Conservation (phyloP, 176 grass and related monocot genomes). For the Leersia perrieri region DNA sequence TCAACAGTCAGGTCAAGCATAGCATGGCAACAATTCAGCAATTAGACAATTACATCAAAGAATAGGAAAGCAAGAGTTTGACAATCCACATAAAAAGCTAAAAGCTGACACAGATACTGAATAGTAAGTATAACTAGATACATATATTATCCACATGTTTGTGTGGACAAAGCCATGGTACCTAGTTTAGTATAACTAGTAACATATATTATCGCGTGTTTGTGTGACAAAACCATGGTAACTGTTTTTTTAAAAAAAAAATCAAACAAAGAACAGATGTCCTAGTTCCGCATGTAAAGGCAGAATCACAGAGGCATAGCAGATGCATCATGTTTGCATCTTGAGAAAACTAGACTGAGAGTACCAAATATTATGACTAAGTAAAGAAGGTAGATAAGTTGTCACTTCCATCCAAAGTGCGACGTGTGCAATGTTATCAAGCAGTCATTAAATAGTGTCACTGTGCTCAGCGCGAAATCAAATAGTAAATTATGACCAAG, state of each 20-base stretch:
- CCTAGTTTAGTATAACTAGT: not conserved
- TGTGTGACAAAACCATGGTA: not conserved
- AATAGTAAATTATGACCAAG: not conserved
- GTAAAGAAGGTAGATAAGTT: not conserved
- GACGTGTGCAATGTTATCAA: not conserved
- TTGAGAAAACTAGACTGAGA: conserved; percentile 3
- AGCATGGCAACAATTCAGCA: not conserved
- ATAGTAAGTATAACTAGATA: not conserved
- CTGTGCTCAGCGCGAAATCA: not conserved
- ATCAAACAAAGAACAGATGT: not conserved
- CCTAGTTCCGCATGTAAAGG: not conserved
- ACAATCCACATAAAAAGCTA: not conserved
- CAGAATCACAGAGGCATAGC: not conserved
- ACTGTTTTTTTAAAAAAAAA: not conserved
- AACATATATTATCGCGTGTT: not conserved
- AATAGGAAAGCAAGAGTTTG: conserved; percentile 15
- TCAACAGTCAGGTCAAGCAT: conserved; percentile 22
- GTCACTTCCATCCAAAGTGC: conserved; percentile 15
- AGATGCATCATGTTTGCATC: not conserved
- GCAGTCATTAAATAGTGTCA: not conserved
- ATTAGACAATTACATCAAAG: conserved; percentile 5
- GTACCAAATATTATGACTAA: not conserved
- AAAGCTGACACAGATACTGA: not conserved
- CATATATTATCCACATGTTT: not conserved
- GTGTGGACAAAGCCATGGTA: not conserved